A percentile compares a stretch with the other conserved stretches of the same genome.
These are phyloP conservation scores for Trichoderma harzianum DNA, from an alignment of 2,329 filamentous ascomycete genomes.

Conservation along the genomic window DNA sequence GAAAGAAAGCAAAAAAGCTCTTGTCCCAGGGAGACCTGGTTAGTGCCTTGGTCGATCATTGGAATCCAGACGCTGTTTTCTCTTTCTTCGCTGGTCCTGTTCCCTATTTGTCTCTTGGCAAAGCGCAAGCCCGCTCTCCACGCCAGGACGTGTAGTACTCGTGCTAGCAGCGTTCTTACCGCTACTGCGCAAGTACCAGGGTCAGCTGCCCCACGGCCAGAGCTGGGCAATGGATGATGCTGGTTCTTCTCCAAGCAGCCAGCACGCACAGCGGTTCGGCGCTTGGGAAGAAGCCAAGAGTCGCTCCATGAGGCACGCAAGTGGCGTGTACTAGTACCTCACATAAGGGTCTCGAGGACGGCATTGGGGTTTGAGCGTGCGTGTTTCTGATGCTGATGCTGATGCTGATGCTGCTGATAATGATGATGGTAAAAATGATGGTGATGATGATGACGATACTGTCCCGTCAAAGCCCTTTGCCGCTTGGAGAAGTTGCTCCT, in stretches of 20 bases:
- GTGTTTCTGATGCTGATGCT: not conserved
- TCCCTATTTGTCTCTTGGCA: not conserved
- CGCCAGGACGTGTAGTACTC: not conserved
- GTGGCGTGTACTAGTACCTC: not conserved
- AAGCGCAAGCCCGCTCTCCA: not conserved
- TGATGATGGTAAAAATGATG: not conserved
- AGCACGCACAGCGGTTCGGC: not conserved
- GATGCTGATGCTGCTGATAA: not conserved
- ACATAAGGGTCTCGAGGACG: not conserved
- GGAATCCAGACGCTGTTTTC: not conserved
- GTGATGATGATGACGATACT: not conserved
- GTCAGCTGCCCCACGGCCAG: constrained; percentile 5
- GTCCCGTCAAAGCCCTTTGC: not conserved
- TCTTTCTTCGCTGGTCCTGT: not conserved
- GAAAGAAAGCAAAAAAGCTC: not conserved
- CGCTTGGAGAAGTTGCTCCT: not conserved
- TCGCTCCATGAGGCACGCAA: not conserved
- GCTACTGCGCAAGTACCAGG: not conserved
- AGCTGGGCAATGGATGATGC: not conserved
- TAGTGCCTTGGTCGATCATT: not conserved
- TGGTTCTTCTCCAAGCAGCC: not conserved
- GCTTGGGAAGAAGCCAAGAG: not conserved
- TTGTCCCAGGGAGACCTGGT: not conserved
- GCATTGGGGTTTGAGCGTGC: not conserved
- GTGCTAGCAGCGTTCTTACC: not conserved